Evolutionary conservation across 768 basidiomycete species (phyloP), one percentile per base, ranked within the genome.

Genomic region (Boletus sp.): DNA sequence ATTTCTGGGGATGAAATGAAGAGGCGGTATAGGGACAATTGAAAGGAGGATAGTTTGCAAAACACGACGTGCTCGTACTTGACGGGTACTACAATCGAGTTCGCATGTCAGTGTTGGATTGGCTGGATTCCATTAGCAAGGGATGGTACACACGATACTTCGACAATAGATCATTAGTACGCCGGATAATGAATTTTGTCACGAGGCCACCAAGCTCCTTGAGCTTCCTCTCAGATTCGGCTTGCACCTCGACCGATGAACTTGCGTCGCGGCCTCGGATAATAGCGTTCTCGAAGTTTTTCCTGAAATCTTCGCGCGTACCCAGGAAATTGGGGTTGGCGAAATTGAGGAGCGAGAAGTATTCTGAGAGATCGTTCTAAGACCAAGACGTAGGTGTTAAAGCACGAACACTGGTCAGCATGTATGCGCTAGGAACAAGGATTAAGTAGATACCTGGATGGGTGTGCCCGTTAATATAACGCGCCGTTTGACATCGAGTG

Each of bases 41-140:
- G 94, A 61, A 97, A 85, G 15, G 86, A 77, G 2, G 91, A 93
- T 5, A 90, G 80, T 39, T 83, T 79, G 68, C 94, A 98, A 72
- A 97, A 98, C 0, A 98, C 94, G 56, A 98, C 90, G 55, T 98
- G 93, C 69, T 98, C 97, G 74, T 98, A 98, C 71, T 99, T 99
- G 74, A 99, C 93, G 9, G 97, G 97, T 29, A 99, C 96, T 98
- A 64, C 2, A 48, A 29, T 41, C 58, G 34, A 53, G 51, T 60
- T 44, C 53, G 47, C 35, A 55, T 17, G 37, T 44, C 54, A 61
- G 41, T 32, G 14, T 47, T 35, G 19, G 7, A 43, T 37, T 37
- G 4, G 6, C 30, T 33, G n/a, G 35, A 33, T 47, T 33, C 38
- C 15, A 14, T n/a, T 27, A 29, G 34, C 13, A 51, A 37, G 27